Evolutionary conservation across 257 asterid species (phyloP).

Genomic region (Gentiana macrophylla): DNA sequence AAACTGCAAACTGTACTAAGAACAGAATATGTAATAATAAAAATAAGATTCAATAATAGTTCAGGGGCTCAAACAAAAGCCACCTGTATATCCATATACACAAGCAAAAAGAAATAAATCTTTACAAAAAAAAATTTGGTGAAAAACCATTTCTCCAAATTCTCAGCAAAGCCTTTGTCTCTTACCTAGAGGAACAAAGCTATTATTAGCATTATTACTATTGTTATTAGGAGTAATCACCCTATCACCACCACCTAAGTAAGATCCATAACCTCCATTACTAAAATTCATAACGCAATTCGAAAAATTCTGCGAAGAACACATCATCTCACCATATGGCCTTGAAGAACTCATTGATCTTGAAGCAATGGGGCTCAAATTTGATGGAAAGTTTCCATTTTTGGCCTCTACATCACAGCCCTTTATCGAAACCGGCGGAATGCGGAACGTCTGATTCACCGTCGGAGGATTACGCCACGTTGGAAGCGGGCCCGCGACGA

Average conservation of each 20-base stretch:
- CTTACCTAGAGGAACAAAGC: slow-evolving; percentile 17
- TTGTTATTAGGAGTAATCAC: slow-evolving; percentile 20
- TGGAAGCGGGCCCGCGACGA: slow-evolving; percentile 76
- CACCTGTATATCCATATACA: slow-evolving; percentile 30
- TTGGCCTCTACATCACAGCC: slow-evolving; percentile 21
- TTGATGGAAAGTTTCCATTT: slow-evolving; percentile 16
- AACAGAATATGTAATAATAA: too few relatives aligned
- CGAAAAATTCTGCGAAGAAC: slow-evolving; percentile 31
- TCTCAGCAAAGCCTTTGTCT: slow-evolving; percentile 34
- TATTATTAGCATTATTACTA: slow-evolving; percentile 15
- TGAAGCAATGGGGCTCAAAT: slow-evolving; percentile 15
- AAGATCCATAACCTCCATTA: slow-evolving; percentile 11
- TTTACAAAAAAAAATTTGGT: slow-evolving; percentile 30
- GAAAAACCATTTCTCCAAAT: not conserved
- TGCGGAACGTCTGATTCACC: slow-evolving; percentile 27
- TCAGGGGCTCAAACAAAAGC: slow-evolving; percentile 13
- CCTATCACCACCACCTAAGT: slow-evolving; percentile 12
- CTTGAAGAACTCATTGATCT: slow-evolving; percentile 9
- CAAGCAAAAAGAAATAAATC: slow-evolving; percentile 11
- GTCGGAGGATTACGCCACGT: slow-evolving; percentile 86
- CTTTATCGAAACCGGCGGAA: slow-evolving; percentile 42
- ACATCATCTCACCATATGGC: slow-evolving; percentile 33
- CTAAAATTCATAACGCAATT: slow-evolving; percentile 18
- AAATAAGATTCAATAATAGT: slow-evolving; percentile 4
- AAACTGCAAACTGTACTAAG: not conserved